phyloP scores from a whole-genome alignment of 176 grass and related monocot species.

The Oryza longistaminata region DNA sequence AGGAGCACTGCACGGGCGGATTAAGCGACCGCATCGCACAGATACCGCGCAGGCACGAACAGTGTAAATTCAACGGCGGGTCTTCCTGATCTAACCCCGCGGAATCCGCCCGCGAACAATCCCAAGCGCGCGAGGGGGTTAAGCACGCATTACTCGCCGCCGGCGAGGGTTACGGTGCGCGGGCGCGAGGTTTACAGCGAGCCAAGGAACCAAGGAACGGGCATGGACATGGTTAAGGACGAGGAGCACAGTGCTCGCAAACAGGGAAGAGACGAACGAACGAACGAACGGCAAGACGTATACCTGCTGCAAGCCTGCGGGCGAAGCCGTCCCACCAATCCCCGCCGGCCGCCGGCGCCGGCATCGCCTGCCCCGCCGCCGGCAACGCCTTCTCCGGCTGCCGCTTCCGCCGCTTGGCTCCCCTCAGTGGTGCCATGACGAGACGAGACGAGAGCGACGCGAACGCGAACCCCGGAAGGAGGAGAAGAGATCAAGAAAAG shows the following conservation, averaged over 20 bases:
- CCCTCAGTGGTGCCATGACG: conserved; percentile 66
- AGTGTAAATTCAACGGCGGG: conserved; percentile 42
- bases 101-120: conserved; percentile 35
- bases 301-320: conserved; percentile 73
- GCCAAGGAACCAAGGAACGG: conserved; percentile 5
- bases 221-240: conserved; percentile 6
- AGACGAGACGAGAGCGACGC: background rate
- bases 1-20: conserved; percentile 5
- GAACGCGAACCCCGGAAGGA: conserved; percentile 7
- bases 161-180: background rate
- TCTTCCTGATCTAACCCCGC: conserved; percentile 46
- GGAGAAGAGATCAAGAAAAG: conserved; percentile 38
- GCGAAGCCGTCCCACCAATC: conserved; percentile 84
- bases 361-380: conserved; percentile 37
- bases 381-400: conserved; percentile 38
- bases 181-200: conserved; percentile 16
- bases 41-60: background rate
- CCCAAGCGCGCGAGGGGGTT: background rate
- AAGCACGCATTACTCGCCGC: conserved; percentile 38
- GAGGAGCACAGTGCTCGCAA: conserved; percentile 15
- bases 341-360: conserved; percentile 22
- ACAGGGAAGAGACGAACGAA: background rate
- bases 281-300: background rate
- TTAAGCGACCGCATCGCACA: conserved; percentile 28
- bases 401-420: conserved; percentile 61